These are phyloP conservation scores for Fusarium algeriense DNA, from an alignment of 2,329 filamentous ascomycete genomes.

Conservation along the genomic window DNA sequence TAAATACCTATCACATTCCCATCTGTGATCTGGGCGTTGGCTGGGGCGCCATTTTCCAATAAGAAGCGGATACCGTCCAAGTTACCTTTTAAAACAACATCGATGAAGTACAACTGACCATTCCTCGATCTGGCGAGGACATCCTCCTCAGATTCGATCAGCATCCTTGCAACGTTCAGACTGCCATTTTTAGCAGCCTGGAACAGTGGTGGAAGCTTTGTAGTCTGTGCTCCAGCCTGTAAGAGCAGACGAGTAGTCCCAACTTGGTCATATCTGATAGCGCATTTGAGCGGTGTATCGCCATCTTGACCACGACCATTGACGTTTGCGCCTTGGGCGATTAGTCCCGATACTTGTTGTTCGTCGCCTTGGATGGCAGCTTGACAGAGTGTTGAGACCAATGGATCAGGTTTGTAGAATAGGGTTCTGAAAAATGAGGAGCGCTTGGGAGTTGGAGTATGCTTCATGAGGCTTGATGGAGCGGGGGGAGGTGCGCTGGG, in stretches of 20 bases:
- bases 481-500: accelerated
- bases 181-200: background rate
- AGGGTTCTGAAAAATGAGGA: constrained; percentile 1
- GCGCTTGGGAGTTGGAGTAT: background rate
- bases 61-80: background rate
- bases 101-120: background rate
- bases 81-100: background rate
- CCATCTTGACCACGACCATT: constrained; percentile 16
- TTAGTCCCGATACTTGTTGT: background rate
- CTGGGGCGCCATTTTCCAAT: background rate
- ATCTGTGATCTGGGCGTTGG: background rate
- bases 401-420: constrained; percentile 10
- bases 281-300: constrained; percentile 5
- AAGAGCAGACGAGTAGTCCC: background rate
- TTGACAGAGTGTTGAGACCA: constrained; percentile 7
- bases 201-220: background rate
- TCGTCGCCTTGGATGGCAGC: constrained; percentile 1
- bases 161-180: background rate
- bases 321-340: constrained; percentile 2
- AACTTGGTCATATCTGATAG: background rate
- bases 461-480: accelerated
- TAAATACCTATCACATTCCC: background rate
- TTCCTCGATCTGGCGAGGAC: background rate
- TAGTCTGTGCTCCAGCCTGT: background rate
- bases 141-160: background rate